Base-by-base conservation (phyloP, 805 yeast genomes). In the Wickerhamiella nectarea region DNA sequence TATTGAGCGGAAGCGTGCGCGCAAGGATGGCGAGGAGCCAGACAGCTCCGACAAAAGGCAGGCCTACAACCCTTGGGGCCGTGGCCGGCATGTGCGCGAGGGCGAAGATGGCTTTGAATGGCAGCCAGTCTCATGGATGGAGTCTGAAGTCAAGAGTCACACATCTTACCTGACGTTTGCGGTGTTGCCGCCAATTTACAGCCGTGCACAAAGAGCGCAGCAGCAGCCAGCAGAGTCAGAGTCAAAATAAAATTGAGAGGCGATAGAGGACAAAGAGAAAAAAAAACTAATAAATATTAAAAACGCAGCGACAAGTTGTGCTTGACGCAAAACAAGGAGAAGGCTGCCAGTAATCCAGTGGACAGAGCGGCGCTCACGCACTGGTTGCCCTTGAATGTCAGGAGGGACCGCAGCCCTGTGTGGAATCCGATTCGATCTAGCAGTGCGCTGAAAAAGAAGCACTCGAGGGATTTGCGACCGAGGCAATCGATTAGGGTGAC, bases 101-200 rank as follows among this genome's bases (percentile, higher is more conserved):
- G 98, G 99, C 44, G 96, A 89, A 56, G 73, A 68, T 4, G 71
- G 70, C 2, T 91, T 68, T 58, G 63, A 74, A 22, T 91, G 99
- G 99, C 66, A 69, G 45, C 71, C 83, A 52, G 91, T 87, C n/a
- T 76, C 94, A 14, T 79, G 76, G 58, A 68, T 78, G 7, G 98
- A 89, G 59, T 55, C 77, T 3, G 97, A 91, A 57, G 69, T 89
- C 53, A 89, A 89, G 64, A 79, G 86, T 6, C 99, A 91, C 55
- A 91, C 99, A 0, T 84, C 95, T 0, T 91, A 85, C 58, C 64
- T 91, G 55, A 84, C 95, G 1, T 91, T 91, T 70, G 99, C 98
- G 19, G 70, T 68, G 28, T 52, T 63, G 20, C 66, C 69, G 4
- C 67, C 69, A 24, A 4, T 22, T 15, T n/a, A 18, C 9, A 25